Base-by-base conservation (phyloP, 164 flowering plant species). In the Warburgia ugandensis region DNA sequence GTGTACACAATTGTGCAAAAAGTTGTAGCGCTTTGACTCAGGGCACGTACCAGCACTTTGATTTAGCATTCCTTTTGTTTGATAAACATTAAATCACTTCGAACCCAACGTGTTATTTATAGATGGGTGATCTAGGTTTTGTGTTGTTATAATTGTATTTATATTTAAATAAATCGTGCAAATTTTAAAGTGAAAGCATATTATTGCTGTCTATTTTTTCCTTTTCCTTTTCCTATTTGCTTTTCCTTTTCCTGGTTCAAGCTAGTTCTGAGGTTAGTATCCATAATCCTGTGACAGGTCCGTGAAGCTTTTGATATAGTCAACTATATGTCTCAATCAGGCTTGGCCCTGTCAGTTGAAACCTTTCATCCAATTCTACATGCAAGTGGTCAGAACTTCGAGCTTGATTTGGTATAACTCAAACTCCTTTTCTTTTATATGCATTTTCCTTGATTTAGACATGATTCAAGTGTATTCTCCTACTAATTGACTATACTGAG, bases 301-400 rank as follows among this genome's bases (percentile, higher is more conserved):
- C 82, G 77, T 58, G 61, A 48, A 42, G 97, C 96, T 31, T 77
- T 91, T 62, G 74, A 80, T 58, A n/a, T 86, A 43, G 76, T 75
- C 48, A 81, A 81, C n/a, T 56, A 72, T 54, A 75, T 80, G 72
- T 52, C 62, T 49, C 74, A 73, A 64, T 71, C 54, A 21, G 91
- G 77, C 37, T 33, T 76, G 54, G 36, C 65, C n/a, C 39, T 72
- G 44, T 74, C 88, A 13, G 31, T 61, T 36, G 75, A 72, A 13
- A 64, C 52, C 4, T 28, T 83, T 42, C 63, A 79, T 57, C 68
- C 70, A 38, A 64, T 91, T 37, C 62, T 83, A 46, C 70, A 42
- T 53, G 80, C 86, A 44, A 63, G 77, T 65, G 83, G 76, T 25
- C 75, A 76, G 60, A 68, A 59, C 68, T 67, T 59, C 54, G 88